These are phyloP conservation scores for Helotiales sp. DNA, from an alignment of 2,329 filamentous ascomycete species.

Conservation along the genomic window DNA sequence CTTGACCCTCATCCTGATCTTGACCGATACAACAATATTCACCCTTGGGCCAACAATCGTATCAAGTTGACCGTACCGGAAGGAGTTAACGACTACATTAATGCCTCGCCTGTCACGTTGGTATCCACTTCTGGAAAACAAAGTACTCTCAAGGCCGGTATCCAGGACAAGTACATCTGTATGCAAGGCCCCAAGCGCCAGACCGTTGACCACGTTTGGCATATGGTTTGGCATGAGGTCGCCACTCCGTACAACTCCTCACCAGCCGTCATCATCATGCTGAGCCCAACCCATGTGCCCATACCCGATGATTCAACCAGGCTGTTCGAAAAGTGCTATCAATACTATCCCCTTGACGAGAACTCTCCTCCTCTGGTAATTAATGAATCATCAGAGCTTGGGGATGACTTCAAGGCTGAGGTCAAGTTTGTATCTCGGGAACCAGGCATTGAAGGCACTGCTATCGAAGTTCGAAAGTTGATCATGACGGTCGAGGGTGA, in stretches of 20 bases:
- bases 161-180: slow-evolving; percentile 70
- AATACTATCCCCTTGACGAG: slow-evolving; percentile 72
- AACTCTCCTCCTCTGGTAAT: slow-evolving; percentile 53
- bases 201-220: slow-evolving; percentile 83
- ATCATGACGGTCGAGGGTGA: slow-evolving; percentile 46
- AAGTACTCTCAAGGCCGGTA: slow-evolving; percentile 26
- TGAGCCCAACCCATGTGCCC: slow-evolving; percentile 76
- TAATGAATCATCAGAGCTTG: slow-evolving; percentile 64
- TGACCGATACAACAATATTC: slow-evolving; percentile 88
- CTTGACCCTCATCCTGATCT: slow-evolving; percentile 58
- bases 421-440: slow-evolving; percentile 59
- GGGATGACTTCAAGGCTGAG: slow-evolving; percentile 66
- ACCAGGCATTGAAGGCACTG: slow-evolving; percentile 54
- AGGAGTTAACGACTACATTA: slow-evolving; percentile 75
- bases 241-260: slow-evolving; percentile 47
- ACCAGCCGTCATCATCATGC: slow-evolving; percentile 86
- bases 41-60: slow-evolving; percentile 85
- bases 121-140: slow-evolving; percentile 37
- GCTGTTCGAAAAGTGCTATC: slow-evolving; percentile 76
- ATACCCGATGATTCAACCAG: slow-evolving; percentile 42
- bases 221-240: slow-evolving; percentile 84
- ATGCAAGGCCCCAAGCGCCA: slow-evolving; percentile 86
- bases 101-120: slow-evolving; percentile 66
- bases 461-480: slow-evolving; percentile 75
- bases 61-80: slow-evolving; percentile 77